Percentiles rank a stretch among this genome's conserved stretches.
phyloP scores from a whole-genome alignment of 164 flowering plant genomes.

The Magnolia kwangsiensis region DNA sequence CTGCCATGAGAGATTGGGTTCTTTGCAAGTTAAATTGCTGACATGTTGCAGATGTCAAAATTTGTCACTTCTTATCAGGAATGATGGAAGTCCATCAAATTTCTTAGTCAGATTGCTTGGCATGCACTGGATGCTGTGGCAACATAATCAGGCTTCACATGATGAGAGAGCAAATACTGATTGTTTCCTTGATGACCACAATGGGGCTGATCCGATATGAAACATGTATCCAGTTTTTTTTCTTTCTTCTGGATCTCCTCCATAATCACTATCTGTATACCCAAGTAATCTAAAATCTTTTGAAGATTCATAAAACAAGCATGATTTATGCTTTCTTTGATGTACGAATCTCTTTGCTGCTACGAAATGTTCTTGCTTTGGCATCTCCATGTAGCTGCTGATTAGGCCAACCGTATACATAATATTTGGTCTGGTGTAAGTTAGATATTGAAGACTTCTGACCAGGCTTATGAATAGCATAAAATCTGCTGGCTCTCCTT shows the following conservation, averaged over 20 bases:
- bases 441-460: background rate
- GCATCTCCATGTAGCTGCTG: background rate
- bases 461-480: background rate
- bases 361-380: background rate
- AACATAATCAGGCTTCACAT: too few species aligned
- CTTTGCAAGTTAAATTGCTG: too few species aligned
- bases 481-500: background rate
- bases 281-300: background rate
- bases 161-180: too few species aligned
- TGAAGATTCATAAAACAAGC: background rate
- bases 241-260: background rate
- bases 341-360: background rate
- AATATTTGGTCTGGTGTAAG: background rate
- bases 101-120: too few species aligned
- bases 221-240: too few species aligned
- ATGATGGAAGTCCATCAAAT: too few species aligned
- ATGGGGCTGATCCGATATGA: too few species aligned
- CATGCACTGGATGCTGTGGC: too few species aligned
- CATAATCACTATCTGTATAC: background rate
- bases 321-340: background rate
- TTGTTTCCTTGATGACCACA: too few species aligned
- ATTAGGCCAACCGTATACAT: background rate
- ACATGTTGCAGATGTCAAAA: too few species aligned
- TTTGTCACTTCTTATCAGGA: too few species aligned
- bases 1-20: too few species aligned